Conservation (phyloP, 1,284 basidiomycete species). For the Violaceomyces palustris region DNA sequence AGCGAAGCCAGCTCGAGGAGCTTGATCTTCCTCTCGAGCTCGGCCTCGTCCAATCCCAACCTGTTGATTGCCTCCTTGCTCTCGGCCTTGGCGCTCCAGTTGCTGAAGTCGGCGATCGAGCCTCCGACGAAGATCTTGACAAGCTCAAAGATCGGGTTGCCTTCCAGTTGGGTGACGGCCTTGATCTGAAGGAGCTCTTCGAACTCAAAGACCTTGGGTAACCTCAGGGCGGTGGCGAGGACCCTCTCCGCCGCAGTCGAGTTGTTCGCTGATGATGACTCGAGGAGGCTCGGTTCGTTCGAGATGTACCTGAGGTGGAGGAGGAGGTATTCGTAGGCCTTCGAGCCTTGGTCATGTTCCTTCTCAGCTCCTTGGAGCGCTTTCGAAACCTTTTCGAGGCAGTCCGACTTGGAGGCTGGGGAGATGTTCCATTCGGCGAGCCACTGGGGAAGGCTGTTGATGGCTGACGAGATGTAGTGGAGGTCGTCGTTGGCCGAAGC, state of each 20-base stretch:
- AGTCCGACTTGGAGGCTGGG: slow-evolving; percentile 25
- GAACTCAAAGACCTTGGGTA: slow-evolving; percentile 48
- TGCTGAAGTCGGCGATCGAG: slow-evolving; percentile 18
- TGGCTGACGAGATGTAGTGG: slow-evolving; percentile 37
- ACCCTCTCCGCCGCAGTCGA: slow-evolving; percentile 33
- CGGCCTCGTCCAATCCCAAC: slow-evolving; percentile 13
- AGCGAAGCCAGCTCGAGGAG: slow-evolving; percentile 46
- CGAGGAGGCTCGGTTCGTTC: slow-evolving; percentile 4
- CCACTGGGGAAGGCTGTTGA: slow-evolving; percentile 41
- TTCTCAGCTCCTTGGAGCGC: slow-evolving; percentile 35
- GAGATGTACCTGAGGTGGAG: slow-evolving; percentile 46
- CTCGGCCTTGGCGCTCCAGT: slow-evolving; percentile 17
- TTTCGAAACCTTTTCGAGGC: slow-evolving; percentile 34
- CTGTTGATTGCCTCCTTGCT: too few species aligned
- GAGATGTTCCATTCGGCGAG: slow-evolving; percentile 44
- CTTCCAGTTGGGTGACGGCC: slow-evolving; percentile 30
- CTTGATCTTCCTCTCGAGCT: slow-evolving; percentile 44
- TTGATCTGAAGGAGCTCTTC: slow-evolving; percentile 40
- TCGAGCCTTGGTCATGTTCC: slow-evolving; percentile 27
- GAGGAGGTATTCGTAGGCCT: slow-evolving; percentile 43
- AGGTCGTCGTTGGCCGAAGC: slow-evolving; percentile 46
- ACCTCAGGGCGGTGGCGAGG: slow-evolving; percentile 39
- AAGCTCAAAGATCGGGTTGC: slow-evolving; percentile 27
- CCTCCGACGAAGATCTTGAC: slow-evolving; percentile 47
- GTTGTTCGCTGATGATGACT: slow-evolving; percentile 1